Conservation (phyloP, 192 early-diverging fungal genomes). For the Chytriomyces sp. region DNA sequence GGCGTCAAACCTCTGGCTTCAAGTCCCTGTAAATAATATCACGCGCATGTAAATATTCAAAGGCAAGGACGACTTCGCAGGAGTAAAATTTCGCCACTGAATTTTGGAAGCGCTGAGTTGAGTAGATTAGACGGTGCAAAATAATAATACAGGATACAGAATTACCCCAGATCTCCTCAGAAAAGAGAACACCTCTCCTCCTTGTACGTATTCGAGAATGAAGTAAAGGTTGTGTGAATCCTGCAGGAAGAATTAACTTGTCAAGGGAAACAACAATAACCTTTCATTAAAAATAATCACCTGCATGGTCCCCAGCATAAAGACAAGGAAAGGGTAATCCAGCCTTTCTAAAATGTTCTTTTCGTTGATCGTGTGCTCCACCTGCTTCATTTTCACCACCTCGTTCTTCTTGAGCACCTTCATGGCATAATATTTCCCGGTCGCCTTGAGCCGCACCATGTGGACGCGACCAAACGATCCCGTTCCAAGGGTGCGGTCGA, state of each 20-base stretch:
- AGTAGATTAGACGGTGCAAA: conserved; percentile 27
- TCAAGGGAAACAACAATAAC: not conserved
- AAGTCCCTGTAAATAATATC: conserved; percentile 91
- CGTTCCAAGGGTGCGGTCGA: conserved; percentile 90
- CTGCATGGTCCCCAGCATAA: conserved; percentile 85
- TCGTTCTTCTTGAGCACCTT: conserved; percentile 94
- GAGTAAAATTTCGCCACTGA: conserved; percentile 89
- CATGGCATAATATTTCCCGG: conserved; percentile 90
- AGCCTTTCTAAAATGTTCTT: conserved; percentile 87
- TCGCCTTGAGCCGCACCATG: conserved; percentile 77
- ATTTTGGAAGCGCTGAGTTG: conserved; percentile 80
- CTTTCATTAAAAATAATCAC: not conserved
- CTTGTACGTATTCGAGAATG: conserved; percentile 93
- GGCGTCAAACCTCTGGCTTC: conserved; percentile 76
- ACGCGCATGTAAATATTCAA: conserved; percentile 85
- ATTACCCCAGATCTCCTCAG: conserved; percentile 80
- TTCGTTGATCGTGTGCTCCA: conserved; percentile 98
- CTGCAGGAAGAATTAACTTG: conserved; percentile 47
- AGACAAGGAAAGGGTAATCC: conserved; percentile 87
- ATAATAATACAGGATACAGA: not conserved
- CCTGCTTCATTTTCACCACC: conserved; percentile 92
- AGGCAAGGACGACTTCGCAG: conserved; percentile 82
- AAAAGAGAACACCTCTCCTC: conserved; percentile 96
- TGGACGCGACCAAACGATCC: conserved; percentile 98
- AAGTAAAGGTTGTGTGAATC: conserved; percentile 91